Conservation (phyloP, 164 flowering plant genomes). For the Annona squamosa region DNA sequence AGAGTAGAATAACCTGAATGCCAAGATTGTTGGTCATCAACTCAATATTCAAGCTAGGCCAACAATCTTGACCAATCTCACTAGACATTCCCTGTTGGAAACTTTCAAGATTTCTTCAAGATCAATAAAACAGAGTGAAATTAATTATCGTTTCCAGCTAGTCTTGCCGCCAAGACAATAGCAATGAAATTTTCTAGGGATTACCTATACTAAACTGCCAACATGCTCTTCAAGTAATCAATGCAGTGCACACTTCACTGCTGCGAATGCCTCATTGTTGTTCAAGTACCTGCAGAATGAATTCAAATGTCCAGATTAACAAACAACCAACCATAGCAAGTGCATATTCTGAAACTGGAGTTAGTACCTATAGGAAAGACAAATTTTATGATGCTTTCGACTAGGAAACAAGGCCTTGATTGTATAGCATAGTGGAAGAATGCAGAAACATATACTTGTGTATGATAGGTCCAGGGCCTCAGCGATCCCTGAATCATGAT, state of each 20-base stretch:
- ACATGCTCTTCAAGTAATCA: conserved; percentile 9
- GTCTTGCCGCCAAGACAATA: not conserved
- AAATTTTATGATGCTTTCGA: too few species aligned
- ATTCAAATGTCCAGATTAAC: conserved; percentile 1
- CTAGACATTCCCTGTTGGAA: not conserved
- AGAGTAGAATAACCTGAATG: not conserved
- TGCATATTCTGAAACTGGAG: not conserved
- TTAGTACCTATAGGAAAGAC: not conserved
- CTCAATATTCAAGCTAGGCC: not conserved
- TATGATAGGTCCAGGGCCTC: too few species aligned
- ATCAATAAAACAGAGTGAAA: not conserved
- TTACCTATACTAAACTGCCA: conserved; percentile 1
- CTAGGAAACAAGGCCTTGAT: not conserved
- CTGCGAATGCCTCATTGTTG: conserved; percentile 16
- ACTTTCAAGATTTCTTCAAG: not conserved
- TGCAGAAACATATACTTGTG: too few species aligned
- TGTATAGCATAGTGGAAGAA: too few species aligned
- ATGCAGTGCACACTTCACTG: conserved; percentile 15
- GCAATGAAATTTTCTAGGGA: not conserved
- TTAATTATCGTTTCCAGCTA: not conserved
- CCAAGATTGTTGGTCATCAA: not conserved
- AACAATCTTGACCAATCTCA: not conserved
- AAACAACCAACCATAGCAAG: not conserved
- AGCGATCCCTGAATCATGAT: too few species aligned
- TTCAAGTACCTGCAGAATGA: conserved; percentile 36